Evolutionary conservation across 2,329 filamentous ascomycete species (phyloP), one percentile per base, ranked within the genome.

Genomic region (Trichoderma sp.): DNA sequence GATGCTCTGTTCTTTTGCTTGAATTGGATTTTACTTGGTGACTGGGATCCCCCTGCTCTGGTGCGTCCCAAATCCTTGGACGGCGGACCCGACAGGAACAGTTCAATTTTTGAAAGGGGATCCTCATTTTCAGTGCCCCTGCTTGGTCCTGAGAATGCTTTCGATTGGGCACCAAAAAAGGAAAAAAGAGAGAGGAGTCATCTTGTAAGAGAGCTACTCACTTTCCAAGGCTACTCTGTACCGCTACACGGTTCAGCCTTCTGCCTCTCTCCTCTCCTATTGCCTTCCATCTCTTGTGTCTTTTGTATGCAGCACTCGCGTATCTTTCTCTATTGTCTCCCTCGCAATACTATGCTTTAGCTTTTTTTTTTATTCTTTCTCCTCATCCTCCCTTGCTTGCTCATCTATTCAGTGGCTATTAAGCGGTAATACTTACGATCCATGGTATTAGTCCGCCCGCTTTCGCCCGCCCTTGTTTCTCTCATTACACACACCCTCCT

Each of bases 11-110:
- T 36, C 20, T 28, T 20, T 57, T 55, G 58, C 43, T 30, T 57
- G 47, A 43, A 23, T 57, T 32, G 43, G 23, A 26, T 69, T 62
- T 32, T 26, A 53, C 32, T 53, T 12, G 11, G n/a, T 53, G 28
- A 62, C 66, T 61, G 30, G 66, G 66, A 13, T 6, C 32, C 59
- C 59, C 59, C 32, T 64, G 59, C 32, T 17, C 59, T 64, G 32
- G 47, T 55, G 20, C 28, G 30, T 62, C 47, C 68, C 58, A 58
- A 70, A 64, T 70, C 68, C 68, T 57, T 57, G 68, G 68, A 63
- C 47, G 58, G 68, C 68, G 26, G 59, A 70, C 47, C 68, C 68
- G 68, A 70, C 59, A 64, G 43, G 17, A 32, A 70, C 67, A 64
- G 26, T 20, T 64, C 17, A 70, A 47, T 57, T 64, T 64, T 63